Evolutionary conservation across 352 stramenopile species (phyloP).

Genomic region (Phytophthora europaea): DNA sequence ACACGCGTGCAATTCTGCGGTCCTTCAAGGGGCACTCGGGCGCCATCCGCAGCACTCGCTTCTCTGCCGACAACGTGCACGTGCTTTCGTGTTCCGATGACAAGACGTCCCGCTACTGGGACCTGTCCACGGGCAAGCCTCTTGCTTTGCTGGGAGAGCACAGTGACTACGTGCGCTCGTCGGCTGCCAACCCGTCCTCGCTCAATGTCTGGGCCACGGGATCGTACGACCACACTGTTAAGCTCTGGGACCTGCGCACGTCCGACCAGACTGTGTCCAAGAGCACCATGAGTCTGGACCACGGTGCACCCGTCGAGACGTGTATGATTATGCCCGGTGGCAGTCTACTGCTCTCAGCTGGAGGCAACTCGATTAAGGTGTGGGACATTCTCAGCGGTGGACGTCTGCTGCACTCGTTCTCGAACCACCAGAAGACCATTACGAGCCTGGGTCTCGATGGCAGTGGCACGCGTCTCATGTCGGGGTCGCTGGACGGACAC

Average conservation of each 20-base stretch:
- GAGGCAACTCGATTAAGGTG: conserved; percentile 92
- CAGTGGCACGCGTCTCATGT: conserved; percentile 90
- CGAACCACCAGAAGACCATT: conserved; percentile 96
- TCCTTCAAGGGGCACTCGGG: conserved; percentile 89
- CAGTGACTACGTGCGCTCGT: conserved; percentile 91
- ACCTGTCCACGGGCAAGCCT: conserved; percentile 86
- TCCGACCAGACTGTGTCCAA: conserved; percentile 71
- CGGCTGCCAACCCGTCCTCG: conserved; percentile 73
- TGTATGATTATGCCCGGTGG: conserved; percentile 90
- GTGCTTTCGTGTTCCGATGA: conserved; percentile 93
- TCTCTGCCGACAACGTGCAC: conserved; percentile 86
- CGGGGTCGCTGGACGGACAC: conserved; percentile 91
- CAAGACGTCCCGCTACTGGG: conserved; percentile 91
- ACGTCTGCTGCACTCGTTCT: conserved; percentile 89
- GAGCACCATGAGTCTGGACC: conserved; percentile 73
- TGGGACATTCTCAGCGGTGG: conserved; percentile 94
- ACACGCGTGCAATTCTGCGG: conserved; percentile 85
- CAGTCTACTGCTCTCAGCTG: conserved; percentile 85
- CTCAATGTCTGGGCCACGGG: conserved; percentile 88
- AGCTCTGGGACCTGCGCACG: conserved; percentile 93
- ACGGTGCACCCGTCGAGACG: conserved; percentile 91
- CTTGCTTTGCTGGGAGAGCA: conserved; percentile 84
- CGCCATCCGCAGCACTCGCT: conserved; percentile 82
- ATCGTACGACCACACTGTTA: conserved; percentile 95
- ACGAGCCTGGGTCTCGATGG: conserved; percentile 91